phyloP scores from a whole-genome alignment of 257 asterid species.

The Penstemon newberryi region DNA sequence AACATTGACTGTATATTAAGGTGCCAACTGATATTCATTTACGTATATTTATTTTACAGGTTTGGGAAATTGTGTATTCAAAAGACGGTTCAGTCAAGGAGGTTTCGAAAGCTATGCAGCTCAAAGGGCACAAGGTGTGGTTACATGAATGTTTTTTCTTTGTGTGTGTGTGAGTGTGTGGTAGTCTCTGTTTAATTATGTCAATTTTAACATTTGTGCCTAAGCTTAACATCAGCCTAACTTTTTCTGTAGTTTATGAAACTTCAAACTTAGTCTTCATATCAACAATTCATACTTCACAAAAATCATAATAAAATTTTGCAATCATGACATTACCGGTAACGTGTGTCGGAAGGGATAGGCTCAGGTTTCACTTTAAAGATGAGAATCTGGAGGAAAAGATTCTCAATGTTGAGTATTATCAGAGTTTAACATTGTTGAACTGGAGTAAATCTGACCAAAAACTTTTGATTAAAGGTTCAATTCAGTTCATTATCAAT shows the following conservation, averaged over 20 bases:
- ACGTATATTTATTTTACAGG: conserved; percentile 44
- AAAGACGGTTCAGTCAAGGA: conserved; percentile 96
- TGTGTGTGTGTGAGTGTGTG: neutral
- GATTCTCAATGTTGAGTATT: neutral
- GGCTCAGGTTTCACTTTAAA: neutral
- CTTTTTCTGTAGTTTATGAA: conserved; percentile 8
- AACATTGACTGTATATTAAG: neutral
- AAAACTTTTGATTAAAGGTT: conserved; percentile 21
- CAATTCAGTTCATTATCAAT: conserved; percentile 14
- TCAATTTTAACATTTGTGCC: conserved; percentile 7
- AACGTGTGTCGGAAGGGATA: neutral
- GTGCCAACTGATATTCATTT: conserved; percentile 9
- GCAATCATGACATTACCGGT: neutral
- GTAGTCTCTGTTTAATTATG: conserved; percentile 13
- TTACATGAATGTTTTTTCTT: conserved; percentile 28
- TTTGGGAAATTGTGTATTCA: conserved; percentile 92
- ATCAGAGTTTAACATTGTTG: conserved; percentile 13
- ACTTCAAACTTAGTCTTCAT: conserved; percentile 8
- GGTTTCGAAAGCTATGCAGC: conserved; percentile 84
- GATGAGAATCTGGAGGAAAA: conserved; percentile 5
- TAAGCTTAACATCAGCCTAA: neutral
- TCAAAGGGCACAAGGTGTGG: conserved; percentile 96
- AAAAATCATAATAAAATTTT: neutral
- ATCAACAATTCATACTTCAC: neutral
- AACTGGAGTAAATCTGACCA: neutral